Evolutionary conservation across 306 rosid species (phyloP), one percentile per base, ranked within the genome.

Genomic region (Bauhinia variegata): DNA sequence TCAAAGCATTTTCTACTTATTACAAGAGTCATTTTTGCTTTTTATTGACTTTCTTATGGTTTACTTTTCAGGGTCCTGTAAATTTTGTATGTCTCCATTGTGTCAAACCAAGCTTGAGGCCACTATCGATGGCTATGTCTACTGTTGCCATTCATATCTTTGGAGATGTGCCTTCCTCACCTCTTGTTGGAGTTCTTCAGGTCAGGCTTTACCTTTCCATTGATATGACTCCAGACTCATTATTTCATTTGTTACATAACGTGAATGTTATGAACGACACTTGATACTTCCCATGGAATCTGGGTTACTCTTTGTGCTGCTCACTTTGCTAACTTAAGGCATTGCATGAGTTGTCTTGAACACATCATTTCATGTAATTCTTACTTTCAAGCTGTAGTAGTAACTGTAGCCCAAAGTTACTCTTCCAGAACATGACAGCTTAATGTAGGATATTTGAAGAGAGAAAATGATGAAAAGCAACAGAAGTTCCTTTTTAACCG

Each of bases 151-250:
- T 87, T 71, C 98, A 92, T 78, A n/a, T 92, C 70, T 82, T 89
- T 6, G 96, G 96, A 51, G 96, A 92, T 70, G 95, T 92, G 15
- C 98, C 96, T 33, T 89, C 98, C 47, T 77, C 96, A 7, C 98
- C 96, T 43, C 91, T 92, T 59, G 89, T 89, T 74, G 98, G 96
- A 77, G 65, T 87, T 80, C 83, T 92, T 68, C 84, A 83, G 92
- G 97, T 91, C 46, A 73, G 79, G 56, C 51, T 55, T 71, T 42
- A 15, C 62, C 13, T 42, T 30, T 63, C 33, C 15, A 5, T 16
- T 18, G 50, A 7, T 5, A 19, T 19, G 8, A 1, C 37, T 11
- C 0, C 3, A 33, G 51, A 11, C 64, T 44, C 11, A 19, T 31
- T 19, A 47, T 12, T 31, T 16, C 10, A 11, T 60, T 36, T 51